Base-by-base conservation (phyloP, 768 basidiomycete genomes). In the Boletus subparvulus region DNA sequence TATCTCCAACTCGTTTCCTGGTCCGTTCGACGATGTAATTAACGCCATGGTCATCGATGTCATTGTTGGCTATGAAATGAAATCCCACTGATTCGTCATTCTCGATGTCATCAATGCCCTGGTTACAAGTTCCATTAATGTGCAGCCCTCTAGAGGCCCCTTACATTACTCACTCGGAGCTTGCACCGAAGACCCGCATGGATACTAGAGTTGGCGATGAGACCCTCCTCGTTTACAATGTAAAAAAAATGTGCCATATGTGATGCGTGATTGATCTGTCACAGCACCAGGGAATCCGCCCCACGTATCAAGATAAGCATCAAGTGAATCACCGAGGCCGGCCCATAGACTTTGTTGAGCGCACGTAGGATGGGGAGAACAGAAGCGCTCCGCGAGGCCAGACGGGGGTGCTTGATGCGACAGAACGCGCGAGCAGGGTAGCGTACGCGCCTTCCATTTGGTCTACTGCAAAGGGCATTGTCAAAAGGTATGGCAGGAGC, bases 231-330 rank as follows among this genome's bases (percentile, higher is more conserved):
- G 26, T 80, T 79, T 0, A 93, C 94, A 36, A 89, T 69, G 70
- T 84, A n/a, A 83, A 75, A 94, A 95, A 76, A 92, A 94, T 1
- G 88, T 89, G 52, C 92, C 93, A 63, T 95, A 93, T 0, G 85
- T 94, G 40, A 92, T 76, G 56, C 77, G 84, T 47, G 83, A 86
- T 69, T 85, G 86, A 40, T 78, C 80, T 21, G 81, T 82, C 39
- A 69, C 62, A 17, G 68, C 77, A 17, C 76, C 79, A 11, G 73
- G 72, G 46, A 66, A 64, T 36, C 66, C 70, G 52, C 67, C 54
- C 83, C 70, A 81, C 8, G 90, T 90, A 65, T 91, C 89, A 72
- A 83, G 74, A 64, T 87, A 86, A 6, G 80, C 87, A 65, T 93
- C 91, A 93, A 92, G 67, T 94, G 92, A 45, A 93, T 89, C 44